Evolutionary conservation across 768 basidiomycete genomes (phyloP).

Genomic region (Tephrocybe sp.): DNA sequence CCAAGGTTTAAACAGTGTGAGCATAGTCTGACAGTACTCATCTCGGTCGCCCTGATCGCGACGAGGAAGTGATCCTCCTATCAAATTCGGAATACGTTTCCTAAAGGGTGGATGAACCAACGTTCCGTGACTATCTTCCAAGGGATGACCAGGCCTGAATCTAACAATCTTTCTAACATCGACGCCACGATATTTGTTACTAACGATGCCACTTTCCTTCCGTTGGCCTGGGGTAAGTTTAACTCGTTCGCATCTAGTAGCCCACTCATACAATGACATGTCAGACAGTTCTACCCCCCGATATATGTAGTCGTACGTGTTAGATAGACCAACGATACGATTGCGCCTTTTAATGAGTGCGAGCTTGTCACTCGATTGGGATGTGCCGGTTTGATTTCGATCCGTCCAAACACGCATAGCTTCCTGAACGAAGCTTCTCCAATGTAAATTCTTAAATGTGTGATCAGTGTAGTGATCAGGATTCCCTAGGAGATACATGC

Average conservation of each 20-base stretch:
- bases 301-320: constrained; percentile 32
- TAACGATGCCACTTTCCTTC: not conserved
- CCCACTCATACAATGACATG: constrained; percentile 29
- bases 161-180: not conserved
- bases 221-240: not conserved
- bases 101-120: not conserved
- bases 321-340: constrained; percentile 20
- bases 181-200: not conserved
- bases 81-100: not conserved
- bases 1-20: constrained; percentile 8
- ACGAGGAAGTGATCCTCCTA: not conserved
- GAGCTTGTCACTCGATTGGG: constrained; percentile 15
- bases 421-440: constrained; percentile 28
- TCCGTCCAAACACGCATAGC: constrained; percentile 15
- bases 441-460: constrained; percentile 30
- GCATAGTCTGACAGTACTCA: constrained; percentile 9
- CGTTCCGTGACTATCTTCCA: not conserved
- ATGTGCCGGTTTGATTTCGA: not conserved
- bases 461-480: constrained; percentile 39
- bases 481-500: constrained; percentile 30
- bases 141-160: not conserved
- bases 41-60: constrained; percentile 6
- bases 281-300: constrained; percentile 15
- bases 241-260: constrained; percentile 13
- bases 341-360: constrained; percentile 16